A percentile compares a stretch with the other conserved stretches of the same genome.
phyloP scores from a whole-genome alignment of 1,284 basidiomycete species.

The Pisolithus thermaeus region DNA sequence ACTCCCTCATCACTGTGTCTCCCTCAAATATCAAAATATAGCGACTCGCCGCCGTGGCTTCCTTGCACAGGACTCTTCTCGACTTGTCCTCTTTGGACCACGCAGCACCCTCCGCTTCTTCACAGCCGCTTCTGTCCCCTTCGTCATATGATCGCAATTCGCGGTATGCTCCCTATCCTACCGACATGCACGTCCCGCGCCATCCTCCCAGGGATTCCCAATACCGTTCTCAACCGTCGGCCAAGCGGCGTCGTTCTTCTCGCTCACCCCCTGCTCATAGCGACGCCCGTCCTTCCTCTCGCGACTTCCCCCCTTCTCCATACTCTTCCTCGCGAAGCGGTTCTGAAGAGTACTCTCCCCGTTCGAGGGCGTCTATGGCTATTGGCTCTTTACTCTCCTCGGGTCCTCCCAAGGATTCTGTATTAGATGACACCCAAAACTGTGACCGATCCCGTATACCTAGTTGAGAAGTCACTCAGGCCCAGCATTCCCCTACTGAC shows the following conservation, averaged over 20 bases:
- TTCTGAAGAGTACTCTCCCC: slow-evolving; percentile 30
- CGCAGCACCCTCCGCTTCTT: slow-evolving; percentile 14
- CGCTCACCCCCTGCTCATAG: slow-evolving; percentile 27
- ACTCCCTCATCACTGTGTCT: slow-evolving; percentile 9
- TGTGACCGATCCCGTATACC: slow-evolving; percentile 17
- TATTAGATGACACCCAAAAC: slow-evolving; percentile 22
- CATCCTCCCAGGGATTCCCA: slow-evolving; percentile 19
- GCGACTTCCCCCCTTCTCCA: slow-evolving; percentile 30
- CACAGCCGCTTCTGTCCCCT: slow-evolving; percentile 21
- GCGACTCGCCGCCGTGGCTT: slow-evolving; percentile 64
- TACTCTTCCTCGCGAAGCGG: slow-evolving; percentile 30
- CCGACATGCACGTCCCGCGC: slow-evolving; percentile 14
- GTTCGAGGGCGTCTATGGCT: slow-evolving; percentile 30
- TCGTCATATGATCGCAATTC: slow-evolving; percentile 12
- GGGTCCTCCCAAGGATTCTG: slow-evolving; percentile 21
- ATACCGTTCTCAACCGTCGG: slow-evolving; percentile 20
- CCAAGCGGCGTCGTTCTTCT: slow-evolving; percentile 46
- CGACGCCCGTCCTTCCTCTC: slow-evolving; percentile 25
- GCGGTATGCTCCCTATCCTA: slow-evolving; percentile 15
- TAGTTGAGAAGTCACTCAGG: slow-evolving; percentile 14
- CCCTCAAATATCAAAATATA: slow-evolving; percentile 25
- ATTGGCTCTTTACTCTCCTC: slow-evolving; percentile 29
- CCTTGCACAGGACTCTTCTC: slow-evolving; percentile 63
- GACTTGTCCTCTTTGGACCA: slow-evolving; percentile 46
- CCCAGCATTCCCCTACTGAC: slow-evolving; percentile 4